phyloP scores from a whole-genome alignment of 179 eudicot species.

The Beta lomatogona region DNA sequence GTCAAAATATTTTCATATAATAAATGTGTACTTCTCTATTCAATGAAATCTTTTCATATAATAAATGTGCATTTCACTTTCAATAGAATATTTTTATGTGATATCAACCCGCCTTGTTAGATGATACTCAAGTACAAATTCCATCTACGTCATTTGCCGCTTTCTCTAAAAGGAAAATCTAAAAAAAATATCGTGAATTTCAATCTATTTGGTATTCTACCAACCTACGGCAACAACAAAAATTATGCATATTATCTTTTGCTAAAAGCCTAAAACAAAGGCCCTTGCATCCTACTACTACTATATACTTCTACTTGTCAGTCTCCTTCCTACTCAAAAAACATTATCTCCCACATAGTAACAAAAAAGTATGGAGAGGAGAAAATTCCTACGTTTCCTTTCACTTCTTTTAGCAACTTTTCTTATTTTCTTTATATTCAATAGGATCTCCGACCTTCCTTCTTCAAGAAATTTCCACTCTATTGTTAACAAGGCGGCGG shows the following conservation, averaged over 20 bases:
- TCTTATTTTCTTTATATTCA: constrained; percentile 43
- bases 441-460: constrained; percentile 33
- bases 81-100: too few species aligned
- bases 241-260: neutral
- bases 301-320: neutral
- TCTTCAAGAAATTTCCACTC: constrained; percentile 35
- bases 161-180: neutral
- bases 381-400: constrained; percentile 39
- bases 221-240: constrained; percentile 17
- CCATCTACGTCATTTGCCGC: neutral
- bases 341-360: neutral
- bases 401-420: constrained; percentile 39
- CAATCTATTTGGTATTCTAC: constrained; percentile 13
- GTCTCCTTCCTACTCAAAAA: neutral
- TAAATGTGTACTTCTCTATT: too few species aligned
- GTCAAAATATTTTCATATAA: too few species aligned
- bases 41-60: too few species aligned
- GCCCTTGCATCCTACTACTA: neutral
- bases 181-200: neutral
- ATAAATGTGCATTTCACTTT: too few species aligned
- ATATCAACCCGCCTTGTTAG: too few species aligned
- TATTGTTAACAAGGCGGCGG: constrained; percentile 25
- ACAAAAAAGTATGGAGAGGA: constrained; percentile 44
- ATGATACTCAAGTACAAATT: too few species aligned
- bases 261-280: too few species aligned